phyloP scores from a whole-genome alignment of 164 flowering plant species.

The Vitis rotundifolia region DNA sequence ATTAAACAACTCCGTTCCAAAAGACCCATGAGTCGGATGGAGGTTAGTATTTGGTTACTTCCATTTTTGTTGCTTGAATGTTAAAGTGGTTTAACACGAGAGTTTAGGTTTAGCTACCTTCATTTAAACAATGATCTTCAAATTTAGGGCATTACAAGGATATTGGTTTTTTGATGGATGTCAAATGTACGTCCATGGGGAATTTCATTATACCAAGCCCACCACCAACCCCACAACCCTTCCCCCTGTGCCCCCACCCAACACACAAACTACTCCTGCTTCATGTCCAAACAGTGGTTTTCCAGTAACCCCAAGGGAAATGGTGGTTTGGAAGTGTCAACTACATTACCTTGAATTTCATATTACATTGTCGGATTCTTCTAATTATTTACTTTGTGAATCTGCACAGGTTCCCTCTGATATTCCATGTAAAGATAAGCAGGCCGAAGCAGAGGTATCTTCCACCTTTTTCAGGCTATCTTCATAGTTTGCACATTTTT shows the following conservation, averaged over 20 bases:
- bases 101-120: not conserved
- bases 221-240: no score
- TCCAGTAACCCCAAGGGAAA: not conserved
- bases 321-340: not conserved
- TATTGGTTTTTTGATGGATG: not conserved
- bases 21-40: constrained; percentile 85
- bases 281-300: no score
- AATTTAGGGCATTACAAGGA: not conserved
- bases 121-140: not conserved
- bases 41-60: constrained; percentile 48
- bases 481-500: not conserved
- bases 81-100: not conserved
- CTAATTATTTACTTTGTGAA: constrained; percentile 3
- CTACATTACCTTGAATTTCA: not conserved
- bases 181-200: not conserved
- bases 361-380: not conserved
- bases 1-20: constrained; percentile 60
- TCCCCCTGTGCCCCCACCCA: no score
- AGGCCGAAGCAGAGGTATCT: constrained; percentile 46
- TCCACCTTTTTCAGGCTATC: not conserved
- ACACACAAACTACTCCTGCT: no score
- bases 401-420: constrained; percentile 69
- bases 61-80: not conserved
- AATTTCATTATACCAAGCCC: no score
- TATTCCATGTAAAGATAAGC: constrained; percentile 38